Percentiles rank a stretch among this genome's conserved stretches.
These are phyloP conservation scores for Talaromyces liani DNA, from an alignment of 495 filamentous ascomycete genomes.

Conservation along the genomic window DNA sequence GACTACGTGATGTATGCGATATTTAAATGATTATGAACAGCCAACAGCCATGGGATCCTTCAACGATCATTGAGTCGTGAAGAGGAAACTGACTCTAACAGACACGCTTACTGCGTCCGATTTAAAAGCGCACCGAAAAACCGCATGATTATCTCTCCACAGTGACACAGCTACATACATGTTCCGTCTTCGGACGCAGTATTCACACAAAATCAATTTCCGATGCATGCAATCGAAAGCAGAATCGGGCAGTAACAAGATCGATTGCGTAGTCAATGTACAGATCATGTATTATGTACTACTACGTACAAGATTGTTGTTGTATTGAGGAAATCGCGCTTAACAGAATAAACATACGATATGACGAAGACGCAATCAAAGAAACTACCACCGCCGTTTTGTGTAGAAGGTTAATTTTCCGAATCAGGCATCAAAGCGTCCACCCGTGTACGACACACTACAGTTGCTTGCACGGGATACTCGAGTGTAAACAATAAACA, in stretches of 20 bases:
- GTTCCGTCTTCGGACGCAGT: neutral
- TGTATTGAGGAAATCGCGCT: neutral
- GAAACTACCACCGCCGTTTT: neutral
- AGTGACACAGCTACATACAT: neutral
- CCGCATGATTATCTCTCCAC: neutral
- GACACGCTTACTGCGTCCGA: neutral
- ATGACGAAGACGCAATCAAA: neutral
- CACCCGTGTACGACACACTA: neutral
- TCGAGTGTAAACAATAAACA: neutral
- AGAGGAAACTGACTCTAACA: neutral
- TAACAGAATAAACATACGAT: neutral
- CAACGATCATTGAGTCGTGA: neutral
- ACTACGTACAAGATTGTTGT: neutral
- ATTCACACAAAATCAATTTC: neutral
- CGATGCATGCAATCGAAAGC: neutral
- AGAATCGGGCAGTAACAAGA: neutral
- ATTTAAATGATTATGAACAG: neutral
- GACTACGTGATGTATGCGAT: neutral
- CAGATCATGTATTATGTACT: too few relatives aligned
- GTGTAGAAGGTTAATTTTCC: neutral
- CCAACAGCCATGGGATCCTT: neutral
- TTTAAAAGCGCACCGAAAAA: slow-evolving; percentile 4
- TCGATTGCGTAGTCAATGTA: neutral
- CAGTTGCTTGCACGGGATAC: neutral
- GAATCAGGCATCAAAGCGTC: neutral